These are phyloP conservation scores for Limonium bicolor DNA, from an alignment of 148 eudicot genomes.

Conservation along the genomic window DNA sequence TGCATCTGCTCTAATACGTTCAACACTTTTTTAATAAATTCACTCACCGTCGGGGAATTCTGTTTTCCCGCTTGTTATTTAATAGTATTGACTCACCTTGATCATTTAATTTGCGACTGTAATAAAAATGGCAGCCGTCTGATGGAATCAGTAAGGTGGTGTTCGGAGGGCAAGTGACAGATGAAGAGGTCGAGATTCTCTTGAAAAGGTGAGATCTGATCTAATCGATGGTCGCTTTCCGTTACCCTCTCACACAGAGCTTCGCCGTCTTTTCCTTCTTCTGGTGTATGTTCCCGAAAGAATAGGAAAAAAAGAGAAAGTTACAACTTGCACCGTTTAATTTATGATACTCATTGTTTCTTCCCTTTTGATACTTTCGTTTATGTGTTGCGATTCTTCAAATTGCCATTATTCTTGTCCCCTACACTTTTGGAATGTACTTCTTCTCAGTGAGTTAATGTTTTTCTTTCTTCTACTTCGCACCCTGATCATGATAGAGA, in stretches of 20 bases:
- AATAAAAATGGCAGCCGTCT: conserved; percentile 10
- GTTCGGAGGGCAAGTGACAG: conserved; percentile 14
- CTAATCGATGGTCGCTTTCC: no score
- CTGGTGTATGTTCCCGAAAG: not conserved
- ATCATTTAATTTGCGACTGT: not conserved
- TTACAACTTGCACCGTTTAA: not conserved
- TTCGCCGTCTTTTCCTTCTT: not conserved
- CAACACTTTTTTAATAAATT: no score
- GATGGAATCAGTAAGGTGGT: conserved; percentile 13
- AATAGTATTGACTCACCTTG: not conserved
- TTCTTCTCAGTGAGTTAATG: no score
- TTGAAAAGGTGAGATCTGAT: conserved; percentile 10
- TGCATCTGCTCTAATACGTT: not conserved
- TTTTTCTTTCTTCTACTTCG: no score
- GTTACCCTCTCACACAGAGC: not conserved
- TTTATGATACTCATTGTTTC: not conserved
- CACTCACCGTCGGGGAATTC: not conserved
- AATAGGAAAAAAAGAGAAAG: no score
- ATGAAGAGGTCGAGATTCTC: conserved; percentile 11
- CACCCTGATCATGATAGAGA: no score
- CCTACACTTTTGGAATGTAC: no score
- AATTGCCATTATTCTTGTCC: no score
- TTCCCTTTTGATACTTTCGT: not conserved
- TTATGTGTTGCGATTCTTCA: no score
- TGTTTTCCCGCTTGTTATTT: not conserved